Base-by-base conservation (phyloP, 306 rosid genomes). In the Medicago arabica region DNA sequence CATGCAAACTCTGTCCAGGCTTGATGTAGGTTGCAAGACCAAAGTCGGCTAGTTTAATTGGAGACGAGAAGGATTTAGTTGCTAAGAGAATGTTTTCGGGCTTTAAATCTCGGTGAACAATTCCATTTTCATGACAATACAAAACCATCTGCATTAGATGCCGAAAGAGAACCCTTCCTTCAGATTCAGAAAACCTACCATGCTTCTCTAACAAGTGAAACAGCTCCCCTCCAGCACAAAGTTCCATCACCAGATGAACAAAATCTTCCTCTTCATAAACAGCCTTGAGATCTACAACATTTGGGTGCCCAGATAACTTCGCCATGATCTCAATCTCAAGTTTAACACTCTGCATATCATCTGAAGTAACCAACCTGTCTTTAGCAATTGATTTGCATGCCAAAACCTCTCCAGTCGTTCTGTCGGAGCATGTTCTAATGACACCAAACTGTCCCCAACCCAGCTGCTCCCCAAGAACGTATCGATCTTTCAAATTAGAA, bases 191-290 rank as follows among this genome's bases (percentile, higher is more conserved):
- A 86, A 92, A 90, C 64, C 87, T 74, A 7, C 97, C 97, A 3
- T 88, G 84, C 86, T 92, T 87, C 87, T 92, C 93, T 61, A 92
- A 77, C 61, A 84, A 83, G 80, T 90, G 96, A 83, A 92, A 90
- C 63, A 92, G 85, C 82, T 92, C 97, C 43, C 97, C 96, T 67
- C 97, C 97, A 12, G 97, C 97, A 76, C 97, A 92, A 83, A 92
- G 97, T 84, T 92, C 97, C 97, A 92, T 92, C 80, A 90, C 92
- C 88, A 92, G 83, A 81, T 92, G 97, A 76, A 92, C 97, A 49
- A 84, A 87, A 75, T 79, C 81, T 71, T 90, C 93, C 80, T 90
- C 97, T 81, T 92, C 97, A 70, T 89, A 90, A 74, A 88, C 97
- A 0, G 93, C 97, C 83, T 92, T 92, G 75, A 92, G 92, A 87